phyloP scores from a whole-genome alignment of 208 protist species.

The Trypanosoma lewisi region DNA sequence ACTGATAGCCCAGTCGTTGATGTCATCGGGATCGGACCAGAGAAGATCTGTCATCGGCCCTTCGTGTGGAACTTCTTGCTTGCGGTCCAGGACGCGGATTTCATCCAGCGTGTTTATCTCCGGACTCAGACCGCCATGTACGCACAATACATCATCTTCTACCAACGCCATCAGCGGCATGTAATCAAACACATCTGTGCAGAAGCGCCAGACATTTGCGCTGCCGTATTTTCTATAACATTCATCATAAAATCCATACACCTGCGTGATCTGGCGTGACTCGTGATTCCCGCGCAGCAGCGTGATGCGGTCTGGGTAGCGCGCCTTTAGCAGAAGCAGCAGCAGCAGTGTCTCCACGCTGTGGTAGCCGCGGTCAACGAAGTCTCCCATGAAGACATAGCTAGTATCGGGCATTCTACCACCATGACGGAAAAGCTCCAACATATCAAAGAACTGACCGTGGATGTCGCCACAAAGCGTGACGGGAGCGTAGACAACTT shows the following conservation, averaged over 20 bases:
- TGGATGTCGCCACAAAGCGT: slow-evolving; percentile 96
- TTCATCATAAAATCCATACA: slow-evolving; percentile 99
- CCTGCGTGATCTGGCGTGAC: slow-evolving; percentile 97
- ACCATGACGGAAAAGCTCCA: slow-evolving; percentile 97
- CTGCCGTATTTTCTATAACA: slow-evolving; percentile 97
- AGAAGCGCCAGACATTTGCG: slow-evolving; percentile 95
- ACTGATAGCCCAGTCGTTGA: slow-evolving; percentile 95
- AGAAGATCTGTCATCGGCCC: slow-evolving; percentile 99
- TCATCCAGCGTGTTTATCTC: slow-evolving; percentile 92
- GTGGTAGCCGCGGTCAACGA: slow-evolving; percentile 95
- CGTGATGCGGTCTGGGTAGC: slow-evolving; percentile 95
- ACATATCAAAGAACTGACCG: slow-evolving; percentile 97
- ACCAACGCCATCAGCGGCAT: slow-evolving; percentile 98
- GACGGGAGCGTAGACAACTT: slow-evolving; percentile 85
- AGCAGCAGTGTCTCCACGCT: slow-evolving; percentile 93
- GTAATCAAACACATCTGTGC: slow-evolving; percentile 98
- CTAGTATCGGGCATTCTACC: slow-evolving; percentile 96
- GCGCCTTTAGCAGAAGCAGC: slow-evolving; percentile 94
- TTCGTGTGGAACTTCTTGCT: slow-evolving; percentile 98
- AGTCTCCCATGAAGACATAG: slow-evolving; percentile 98
- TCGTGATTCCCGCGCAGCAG: slow-evolving; percentile 99
- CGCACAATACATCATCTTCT: slow-evolving; percentile 97
- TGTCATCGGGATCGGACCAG: slow-evolving; percentile 98
- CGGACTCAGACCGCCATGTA: slow-evolving; percentile 96
- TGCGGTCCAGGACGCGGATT: slow-evolving; percentile 94